Evolutionary conservation across 2,329 filamentous ascomycete genomes (phyloP), one percentile per base, ranked within the genome.

Genomic region (Alternaria tenuissima): DNA sequence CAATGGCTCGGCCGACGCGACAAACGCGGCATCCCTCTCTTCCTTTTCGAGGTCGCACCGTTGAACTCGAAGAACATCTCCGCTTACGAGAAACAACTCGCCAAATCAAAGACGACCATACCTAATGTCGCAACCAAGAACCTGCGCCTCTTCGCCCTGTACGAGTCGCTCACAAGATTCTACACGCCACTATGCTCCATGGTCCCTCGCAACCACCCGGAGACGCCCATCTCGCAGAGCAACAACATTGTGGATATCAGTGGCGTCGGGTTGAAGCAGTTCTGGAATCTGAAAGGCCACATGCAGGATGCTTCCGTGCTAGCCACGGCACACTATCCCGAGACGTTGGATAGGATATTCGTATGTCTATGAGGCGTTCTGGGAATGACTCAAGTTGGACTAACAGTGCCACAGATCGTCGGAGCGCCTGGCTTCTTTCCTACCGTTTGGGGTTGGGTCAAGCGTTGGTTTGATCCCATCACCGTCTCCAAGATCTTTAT

Each of bases 191-290:
- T 97, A 44, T 94, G 91, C 81, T 92, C 92, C 39, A 86, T 91
- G 71, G 85, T 96, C 63, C 87, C 92, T 70, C 87, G 94, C 71
- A 87, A 89, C 7, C 82, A 91, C 76, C 85, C 90, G 4, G 87
- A 89, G 65, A 93, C 92, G n/a, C 94, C 94, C 7, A 93, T 97
- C 69, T 94, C 93, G 39, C 89, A 95, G 70, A 94, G 91, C 73
- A 97, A 92, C 71, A 97, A 97, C 80, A 96, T 98, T 70, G 93
- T 97, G 59, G 94, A 98, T 77, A 93, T 98, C 65, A 91, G 88
- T 16, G 89, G 90, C 14, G 94, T 97, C 26, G 92, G 92, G 6
- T 79, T 98, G 78, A 93, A 92, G 82, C 93, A 96, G 81, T 97
- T 97, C 78, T 97, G 94, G 94, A 96, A 96, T 80, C 81, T 98